Percentiles rank a stretch among this genome's conserved stretches.
phyloP scores from a whole-genome alignment of 495 filamentous ascomycete genomes.

The Cercophora newfieldiana region DNA sequence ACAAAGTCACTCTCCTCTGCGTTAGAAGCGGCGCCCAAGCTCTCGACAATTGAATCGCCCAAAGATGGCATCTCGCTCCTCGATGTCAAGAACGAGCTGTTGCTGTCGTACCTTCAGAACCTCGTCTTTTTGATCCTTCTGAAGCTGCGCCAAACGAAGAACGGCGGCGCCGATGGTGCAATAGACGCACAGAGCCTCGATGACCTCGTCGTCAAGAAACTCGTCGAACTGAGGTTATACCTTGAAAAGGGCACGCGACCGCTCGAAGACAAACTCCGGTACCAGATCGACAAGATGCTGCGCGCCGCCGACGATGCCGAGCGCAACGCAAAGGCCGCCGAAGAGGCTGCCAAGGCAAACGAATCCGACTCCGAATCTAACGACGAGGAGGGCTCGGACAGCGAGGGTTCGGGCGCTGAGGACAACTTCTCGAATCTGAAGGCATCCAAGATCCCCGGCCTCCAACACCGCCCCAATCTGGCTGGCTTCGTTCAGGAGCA shows the following conservation, averaged over 20 bases:
- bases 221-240: conserved; percentile 82
- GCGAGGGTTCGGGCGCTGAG: conserved; percentile 35
- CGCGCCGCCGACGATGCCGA: conserved; percentile 79
- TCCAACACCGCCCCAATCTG: conserved; percentile 64
- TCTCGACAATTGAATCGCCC: conserved; percentile 58
- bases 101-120: conserved; percentile 94
- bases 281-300: conserved; percentile 87
- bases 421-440: conserved; percentile 40
- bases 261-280: conserved; percentile 80
- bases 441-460: conserved; percentile 58
- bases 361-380: conserved; percentile 29
- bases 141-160: conserved; percentile 66
- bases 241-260: conserved; percentile 88
- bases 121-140: conserved; percentile 84
- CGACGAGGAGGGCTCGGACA: conserved; percentile 35
- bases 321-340: conserved; percentile 28
- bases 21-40: conserved; percentile 60
- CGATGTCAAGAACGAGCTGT: conserved; percentile 90
- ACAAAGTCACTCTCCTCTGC: conserved; percentile 63
- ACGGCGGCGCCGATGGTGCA: conserved; percentile 29
- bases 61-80: conserved; percentile 90
- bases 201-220: conserved; percentile 67
- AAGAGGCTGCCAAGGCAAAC: conserved; percentile 31
- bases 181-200: conserved; percentile 41
- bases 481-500: conserved; percentile 47